These are phyloP conservation scores for Medicago arabica DNA, from an alignment of 306 rosid genomes.

Conservation along the genomic window DNA sequence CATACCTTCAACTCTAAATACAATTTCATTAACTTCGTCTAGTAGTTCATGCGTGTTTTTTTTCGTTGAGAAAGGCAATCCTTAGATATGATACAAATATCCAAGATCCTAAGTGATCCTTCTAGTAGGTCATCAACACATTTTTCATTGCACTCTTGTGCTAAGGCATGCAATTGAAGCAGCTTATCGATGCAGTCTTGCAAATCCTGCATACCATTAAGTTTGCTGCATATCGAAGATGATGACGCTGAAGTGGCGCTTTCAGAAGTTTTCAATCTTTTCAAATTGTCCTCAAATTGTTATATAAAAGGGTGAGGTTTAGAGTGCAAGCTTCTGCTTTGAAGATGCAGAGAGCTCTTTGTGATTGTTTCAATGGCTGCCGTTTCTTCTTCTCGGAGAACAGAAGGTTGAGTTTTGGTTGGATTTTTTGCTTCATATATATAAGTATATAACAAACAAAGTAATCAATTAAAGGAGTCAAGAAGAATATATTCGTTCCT, in stretches of 20 bases:
- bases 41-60: no score
- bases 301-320: neutral
- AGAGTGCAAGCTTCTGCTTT: neutral
- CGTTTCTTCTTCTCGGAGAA: constrained; percentile 18
- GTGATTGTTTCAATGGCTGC: neutral
- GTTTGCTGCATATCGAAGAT: neutral
- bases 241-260: neutral
- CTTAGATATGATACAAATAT: neutral
- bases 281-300: neutral
- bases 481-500: constrained; percentile 9
- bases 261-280: neutral
- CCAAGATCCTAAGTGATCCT: neutral
- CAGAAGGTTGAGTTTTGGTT: constrained; percentile 18
- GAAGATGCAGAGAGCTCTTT: neutral
- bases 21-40: no score
- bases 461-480: constrained; percentile 21
- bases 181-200: neutral
- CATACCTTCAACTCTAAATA: no score
- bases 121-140: neutral
- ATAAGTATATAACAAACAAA: constrained; percentile 38
- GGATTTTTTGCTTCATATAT: constrained; percentile 13
- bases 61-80: neutral
- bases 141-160: neutral
- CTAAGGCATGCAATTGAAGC: neutral
- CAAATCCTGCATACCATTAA: neutral